Conservation (phyloP, 495 filamentous ascomycete species). For the Aspergillus cristatus region DNA sequence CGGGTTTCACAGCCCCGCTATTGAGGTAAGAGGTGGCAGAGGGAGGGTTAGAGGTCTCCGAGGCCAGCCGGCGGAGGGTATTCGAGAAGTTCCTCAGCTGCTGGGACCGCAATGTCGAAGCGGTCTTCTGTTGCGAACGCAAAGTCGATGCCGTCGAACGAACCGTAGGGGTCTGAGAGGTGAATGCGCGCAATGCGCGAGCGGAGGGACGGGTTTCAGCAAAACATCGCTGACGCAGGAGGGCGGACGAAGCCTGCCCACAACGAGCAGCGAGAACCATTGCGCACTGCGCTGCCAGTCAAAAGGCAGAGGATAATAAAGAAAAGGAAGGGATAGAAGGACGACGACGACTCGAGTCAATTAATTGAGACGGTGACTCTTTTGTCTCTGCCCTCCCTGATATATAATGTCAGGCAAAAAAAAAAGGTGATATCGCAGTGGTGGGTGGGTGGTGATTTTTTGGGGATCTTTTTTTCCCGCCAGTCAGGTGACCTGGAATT, state of each 20-base stretch:
- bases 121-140: conserved; percentile 31
- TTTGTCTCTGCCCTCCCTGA: conserved; percentile 9
- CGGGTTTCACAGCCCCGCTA: conserved; percentile 70
- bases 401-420: conserved; percentile 2
- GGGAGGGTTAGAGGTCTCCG: conserved; percentile 55
- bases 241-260: conserved; percentile 36
- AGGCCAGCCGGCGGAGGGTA: conserved; percentile 27
- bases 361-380: conserved; percentile 4
- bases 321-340: conserved; percentile 4
- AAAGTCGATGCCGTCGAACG: conserved; percentile 27
- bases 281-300: conserved; percentile 25
- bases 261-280: conserved; percentile 45
- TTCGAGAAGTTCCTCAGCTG: conserved; percentile 40
- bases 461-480: too few species aligned
- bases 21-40: conserved; percentile 80
- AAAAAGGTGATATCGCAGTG: not conserved
- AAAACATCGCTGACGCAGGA: conserved; percentile 39
- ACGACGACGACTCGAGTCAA: conserved; percentile 7
- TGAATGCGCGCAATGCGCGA: conserved; percentile 32
- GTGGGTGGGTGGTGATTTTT: too few species aligned
- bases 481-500: too few species aligned
- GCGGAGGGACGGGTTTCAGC: conserved; percentile 31
- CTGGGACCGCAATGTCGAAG: conserved; percentile 30
- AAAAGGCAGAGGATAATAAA: too few species aligned
- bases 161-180: conserved; percentile 26